These are phyloP conservation scores for Cydonia oblonga DNA, from an alignment of 331 rosid species.

Conservation along the genomic window DNA sequence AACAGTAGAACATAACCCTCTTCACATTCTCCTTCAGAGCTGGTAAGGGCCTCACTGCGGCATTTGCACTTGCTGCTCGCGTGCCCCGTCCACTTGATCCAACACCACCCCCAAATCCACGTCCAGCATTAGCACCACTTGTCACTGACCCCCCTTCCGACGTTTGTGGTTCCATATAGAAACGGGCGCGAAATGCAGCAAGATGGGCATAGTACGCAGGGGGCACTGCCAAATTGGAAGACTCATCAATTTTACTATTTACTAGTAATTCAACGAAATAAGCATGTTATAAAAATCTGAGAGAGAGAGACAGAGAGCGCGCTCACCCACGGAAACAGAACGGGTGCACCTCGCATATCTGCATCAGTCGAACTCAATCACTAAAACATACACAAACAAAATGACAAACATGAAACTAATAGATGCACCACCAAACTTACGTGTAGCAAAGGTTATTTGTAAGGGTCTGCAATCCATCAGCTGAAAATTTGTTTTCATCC, in stretches of 20 bases:
- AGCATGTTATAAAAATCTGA: background rate
- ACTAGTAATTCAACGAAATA: background rate
- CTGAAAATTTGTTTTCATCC: slow-evolving; percentile 89
- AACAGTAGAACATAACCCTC: slow-evolving; percentile 92
- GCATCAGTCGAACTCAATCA: background rate
- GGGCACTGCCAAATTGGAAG: slow-evolving; percentile 52
- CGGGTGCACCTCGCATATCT: slow-evolving; percentile 96
- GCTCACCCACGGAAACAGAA: slow-evolving; percentile 86
- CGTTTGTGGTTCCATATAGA: slow-evolving; percentile 87
- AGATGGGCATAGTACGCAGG: slow-evolving; percentile 97
- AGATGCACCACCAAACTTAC: slow-evolving; percentile 28
- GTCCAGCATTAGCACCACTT: slow-evolving; percentile 51
- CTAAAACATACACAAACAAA: background rate
- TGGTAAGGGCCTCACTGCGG: slow-evolving; percentile 84
- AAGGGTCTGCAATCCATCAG: slow-evolving; percentile 70
- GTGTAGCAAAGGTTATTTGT: slow-evolving; percentile 93
- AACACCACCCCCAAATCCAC: slow-evolving; percentile 31
- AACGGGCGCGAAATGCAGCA: slow-evolving; percentile 93
- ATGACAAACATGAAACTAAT: background rate
- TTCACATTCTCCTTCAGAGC: slow-evolving; percentile 84
- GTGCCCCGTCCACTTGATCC: slow-evolving; percentile 27
- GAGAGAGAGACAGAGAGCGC: background rate
- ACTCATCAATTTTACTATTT: background rate
- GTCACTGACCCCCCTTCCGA: slow-evolving; percentile 78
- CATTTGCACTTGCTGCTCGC: slow-evolving; percentile 32